A percentile compares a stretch with the other conserved stretches of the same genome.
These are phyloP conservation scores for Orbilia blumenaviensis DNA, from an alignment of 2,329 filamentous ascomycete genomes.

Conservation along the genomic window DNA sequence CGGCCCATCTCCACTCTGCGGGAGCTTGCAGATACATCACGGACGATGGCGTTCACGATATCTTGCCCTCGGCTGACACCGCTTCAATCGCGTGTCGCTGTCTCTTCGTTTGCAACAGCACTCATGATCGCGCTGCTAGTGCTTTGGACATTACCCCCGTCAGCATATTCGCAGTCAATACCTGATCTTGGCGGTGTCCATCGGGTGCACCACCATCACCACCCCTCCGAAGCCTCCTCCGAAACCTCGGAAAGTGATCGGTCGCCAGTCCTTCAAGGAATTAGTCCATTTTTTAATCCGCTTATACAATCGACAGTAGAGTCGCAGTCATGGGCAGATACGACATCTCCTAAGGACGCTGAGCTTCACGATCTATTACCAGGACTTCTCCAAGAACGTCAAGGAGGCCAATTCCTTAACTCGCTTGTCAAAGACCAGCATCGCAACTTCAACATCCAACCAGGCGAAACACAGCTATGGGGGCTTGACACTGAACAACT, in stretches of 20 bases:
- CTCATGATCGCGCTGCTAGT: constrained; percentile 71
- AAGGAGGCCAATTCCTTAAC: constrained; percentile 18
- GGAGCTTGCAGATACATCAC: background rate
- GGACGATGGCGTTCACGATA: constrained; percentile 45
- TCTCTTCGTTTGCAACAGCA: constrained; percentile 71
- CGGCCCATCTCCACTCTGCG: background rate
- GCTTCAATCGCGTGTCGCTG: constrained; percentile 76
- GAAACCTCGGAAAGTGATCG: constrained; percentile 58
- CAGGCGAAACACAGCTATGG: constrained; percentile 40
- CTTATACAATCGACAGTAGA: constrained; percentile 39
- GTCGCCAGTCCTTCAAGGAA: constrained; percentile 41
- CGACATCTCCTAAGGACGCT: background rate
- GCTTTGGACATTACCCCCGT: constrained; percentile 68
- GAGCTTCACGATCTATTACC: constrained; percentile 24
- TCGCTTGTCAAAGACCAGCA: constrained; percentile 25
- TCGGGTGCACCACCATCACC: constrained; percentile 55
- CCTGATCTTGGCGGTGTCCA: constrained; percentile 60
- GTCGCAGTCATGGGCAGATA: constrained; percentile 27
- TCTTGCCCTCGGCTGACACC: constrained; percentile 68
- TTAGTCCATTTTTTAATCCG: constrained; percentile 55
- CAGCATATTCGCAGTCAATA: constrained; percentile 68
- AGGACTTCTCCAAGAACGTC: constrained; percentile 25
- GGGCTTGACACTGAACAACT: constrained; percentile 53
- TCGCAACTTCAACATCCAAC: constrained; percentile 39
- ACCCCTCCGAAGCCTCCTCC: constrained; percentile 22